phyloP scores from a whole-genome alignment of 2,329 filamentous ascomycete genomes.

The Ilyonectria mors-panacis region DNA sequence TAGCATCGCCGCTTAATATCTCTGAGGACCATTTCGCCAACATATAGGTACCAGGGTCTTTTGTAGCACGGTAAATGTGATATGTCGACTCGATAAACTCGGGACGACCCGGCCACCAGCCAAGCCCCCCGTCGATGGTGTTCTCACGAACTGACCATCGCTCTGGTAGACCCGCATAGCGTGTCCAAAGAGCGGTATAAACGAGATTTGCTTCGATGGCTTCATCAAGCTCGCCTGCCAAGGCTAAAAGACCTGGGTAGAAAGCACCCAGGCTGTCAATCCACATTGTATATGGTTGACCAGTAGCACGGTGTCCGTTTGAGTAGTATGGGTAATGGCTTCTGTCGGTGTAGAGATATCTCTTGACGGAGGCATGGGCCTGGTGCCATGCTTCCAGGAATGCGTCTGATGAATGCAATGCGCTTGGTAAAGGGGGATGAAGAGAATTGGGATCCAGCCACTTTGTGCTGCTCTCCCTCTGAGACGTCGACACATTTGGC shows the following conservation, averaged over 20 bases:
- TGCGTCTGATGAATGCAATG: constrained; percentile 80
- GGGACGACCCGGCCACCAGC: constrained; percentile 95
- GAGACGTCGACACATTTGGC: constrained; percentile 64
- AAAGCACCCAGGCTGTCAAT: constrained; percentile 97
- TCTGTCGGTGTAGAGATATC: constrained; percentile 85
- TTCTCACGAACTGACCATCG: constrained; percentile 91
- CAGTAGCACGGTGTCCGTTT: constrained; percentile 89
- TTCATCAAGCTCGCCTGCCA: constrained; percentile 92
- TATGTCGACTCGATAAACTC: constrained; percentile 99
- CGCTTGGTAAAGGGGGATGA: constrained; percentile 71
- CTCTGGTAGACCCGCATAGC: constrained; percentile 94
- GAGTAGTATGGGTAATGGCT: constrained; percentile 92
- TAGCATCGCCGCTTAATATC: constrained; percentile 92
- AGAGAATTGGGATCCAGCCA: constrained; percentile 77
- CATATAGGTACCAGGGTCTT: constrained; percentile 95
- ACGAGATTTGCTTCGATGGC: constrained; percentile 91
- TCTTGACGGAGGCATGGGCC: constrained; percentile 88
- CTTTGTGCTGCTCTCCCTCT: constrained; percentile 56
- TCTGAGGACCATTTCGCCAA: constrained; percentile 93
- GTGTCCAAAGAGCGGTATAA: constrained; percentile 93
- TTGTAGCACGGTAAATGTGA: constrained; percentile 93
- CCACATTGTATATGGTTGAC: constrained; percentile 92
- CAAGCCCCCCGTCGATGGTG: constrained; percentile 86
- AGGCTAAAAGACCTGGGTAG: constrained; percentile 88
- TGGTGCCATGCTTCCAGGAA: constrained; percentile 89